phyloP scores from a whole-genome alignment of 805 yeast genomes.

The Kuraishia floccosa region DNA sequence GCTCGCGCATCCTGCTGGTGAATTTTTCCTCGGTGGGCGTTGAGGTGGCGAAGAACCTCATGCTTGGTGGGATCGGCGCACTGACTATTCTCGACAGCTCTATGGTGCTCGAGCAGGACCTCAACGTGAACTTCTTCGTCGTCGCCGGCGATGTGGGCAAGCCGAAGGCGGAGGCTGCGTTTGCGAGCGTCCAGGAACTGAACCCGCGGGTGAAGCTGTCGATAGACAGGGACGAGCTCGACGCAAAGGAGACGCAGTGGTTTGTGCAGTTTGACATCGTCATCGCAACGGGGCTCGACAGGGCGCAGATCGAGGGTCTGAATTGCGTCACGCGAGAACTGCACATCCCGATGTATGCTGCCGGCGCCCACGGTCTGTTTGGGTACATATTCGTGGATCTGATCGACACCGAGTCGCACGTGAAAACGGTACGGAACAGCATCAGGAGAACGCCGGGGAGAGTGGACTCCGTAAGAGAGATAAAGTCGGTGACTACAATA shows the following conservation, averaged over 20 bases:
- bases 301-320: slow-evolving; percentile 28
- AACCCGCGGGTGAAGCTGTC: slow-evolving; percentile 67
- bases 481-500: slow-evolving; percentile 23
- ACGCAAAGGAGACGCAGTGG: slow-evolving; percentile 18
- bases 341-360: slow-evolving; percentile 54
- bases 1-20: slow-evolving; percentile 59
- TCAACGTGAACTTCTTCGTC: slow-evolving; percentile 67
- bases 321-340: slow-evolving; percentile 45
- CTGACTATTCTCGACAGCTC: slow-evolving; percentile 59
- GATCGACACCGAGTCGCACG: slow-evolving; percentile 44
- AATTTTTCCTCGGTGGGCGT: slow-evolving; percentile 71
- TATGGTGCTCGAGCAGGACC: slow-evolving; percentile 44
- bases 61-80: slow-evolving; percentile 79
- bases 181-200: slow-evolving; percentile 50
- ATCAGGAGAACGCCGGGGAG: slow-evolving; percentile 41
- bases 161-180: slow-evolving; percentile 41
- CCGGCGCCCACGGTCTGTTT: slow-evolving; percentile 68
- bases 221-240: slow-evolving; percentile 21
- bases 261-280: slow-evolving; percentile 54
- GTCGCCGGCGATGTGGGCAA: slow-evolving; percentile 44
- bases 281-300: slow-evolving; percentile 57
- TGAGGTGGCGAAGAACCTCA: slow-evolving; percentile 76
- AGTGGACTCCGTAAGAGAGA: slow-evolving; percentile 27
- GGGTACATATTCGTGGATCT: slow-evolving; percentile 79
- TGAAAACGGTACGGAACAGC: slow-evolving; percentile 38